Percentiles rank a stretch among this genome's conserved stretches.
Conservation (phyloP, 192 early-diverging fungal genomes). For the Podila horticola region DNA sequence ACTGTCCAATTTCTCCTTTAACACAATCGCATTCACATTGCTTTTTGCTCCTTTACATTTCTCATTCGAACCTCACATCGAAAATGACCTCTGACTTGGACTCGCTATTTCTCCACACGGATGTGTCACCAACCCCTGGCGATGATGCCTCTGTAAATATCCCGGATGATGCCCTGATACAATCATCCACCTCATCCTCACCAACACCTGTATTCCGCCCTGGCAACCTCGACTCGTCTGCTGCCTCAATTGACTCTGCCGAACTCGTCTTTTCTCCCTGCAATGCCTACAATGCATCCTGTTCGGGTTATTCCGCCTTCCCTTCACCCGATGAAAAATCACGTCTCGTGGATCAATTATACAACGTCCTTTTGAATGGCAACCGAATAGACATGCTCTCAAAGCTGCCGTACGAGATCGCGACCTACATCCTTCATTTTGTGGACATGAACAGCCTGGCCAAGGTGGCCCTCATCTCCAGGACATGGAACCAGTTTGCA, state of each 20-base stretch:
- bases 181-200: too few species aligned
- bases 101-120: too few species aligned
- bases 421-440: constrained; percentile 68
- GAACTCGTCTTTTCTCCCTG: not conserved
- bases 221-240: not conserved
- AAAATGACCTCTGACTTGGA: too few species aligned
- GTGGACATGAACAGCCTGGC: constrained; percentile 64
- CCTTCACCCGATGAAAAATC: not conserved
- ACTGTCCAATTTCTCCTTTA: too few species aligned
- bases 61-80: too few species aligned
- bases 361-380: constrained; percentile 12
- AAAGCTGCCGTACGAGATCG: constrained; percentile 79
- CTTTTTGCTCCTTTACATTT: too few species aligned
- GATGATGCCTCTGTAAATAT: too few species aligned
- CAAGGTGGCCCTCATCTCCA: constrained; percentile 67
- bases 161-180: too few species aligned
- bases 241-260: constrained; percentile 8
- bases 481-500: constrained; percentile 71
- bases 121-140: too few species aligned
- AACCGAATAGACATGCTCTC: constrained; percentile 64
- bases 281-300: not conserved
- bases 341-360: constrained; percentile 20
- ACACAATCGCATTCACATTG: too few species aligned
- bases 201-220: too few species aligned
- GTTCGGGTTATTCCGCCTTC: not conserved